phyloP scores from a whole-genome alignment of 1,284 basidiomycete species.

The Lentinula novae-zelandiae region DNA sequence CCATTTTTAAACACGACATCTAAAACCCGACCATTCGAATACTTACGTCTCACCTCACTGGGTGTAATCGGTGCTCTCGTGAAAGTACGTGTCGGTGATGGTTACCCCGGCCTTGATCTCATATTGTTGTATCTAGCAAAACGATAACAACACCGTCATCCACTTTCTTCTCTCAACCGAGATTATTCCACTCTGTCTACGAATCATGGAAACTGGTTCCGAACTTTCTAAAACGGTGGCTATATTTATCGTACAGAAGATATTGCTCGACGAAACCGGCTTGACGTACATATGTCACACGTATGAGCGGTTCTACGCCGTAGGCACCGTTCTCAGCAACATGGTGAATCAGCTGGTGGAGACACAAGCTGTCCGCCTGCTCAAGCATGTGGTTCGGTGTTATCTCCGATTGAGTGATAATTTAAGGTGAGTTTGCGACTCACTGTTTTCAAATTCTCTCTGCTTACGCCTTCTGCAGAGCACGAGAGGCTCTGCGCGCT shows the following conservation, averaged over 20 bases:
- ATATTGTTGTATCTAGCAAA: constrained; percentile 61
- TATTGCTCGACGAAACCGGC: constrained; percentile 96
- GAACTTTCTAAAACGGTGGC: constrained; percentile 99
- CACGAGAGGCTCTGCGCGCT: constrained; percentile 92
- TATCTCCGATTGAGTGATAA: constrained; percentile 97
- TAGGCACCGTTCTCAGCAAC: constrained; percentile 96
- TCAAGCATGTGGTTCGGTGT: constrained; percentile 98
- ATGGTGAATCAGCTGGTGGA: constrained; percentile 98
- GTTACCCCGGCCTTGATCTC: neutral
- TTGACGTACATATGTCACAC: constrained; percentile 99
- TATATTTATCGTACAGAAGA: constrained; percentile 99
- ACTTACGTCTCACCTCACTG: constrained; percentile 94
- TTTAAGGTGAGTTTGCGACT: constrained; percentile 48
- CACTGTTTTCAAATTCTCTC: constrained; percentile 5
- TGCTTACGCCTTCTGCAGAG: constrained; percentile 44
- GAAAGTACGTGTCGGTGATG: constrained; percentile 54
- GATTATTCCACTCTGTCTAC: constrained; percentile 98
- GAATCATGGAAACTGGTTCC: constrained; percentile 99
- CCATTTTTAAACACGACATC: constrained; percentile 99
- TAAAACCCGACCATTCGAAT: constrained; percentile 99
- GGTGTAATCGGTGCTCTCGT: constrained; percentile 99
- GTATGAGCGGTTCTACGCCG: constrained; percentile 98
- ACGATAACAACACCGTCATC: constrained; percentile 98
- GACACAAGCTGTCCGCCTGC: constrained; percentile 91
- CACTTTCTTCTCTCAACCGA: constrained; percentile 99